Evolutionary conservation across 2,329 filamentous ascomycete species (phyloP), one percentile per base, ranked within the genome.

Genomic region (Colletotrichum coccodes): DNA sequence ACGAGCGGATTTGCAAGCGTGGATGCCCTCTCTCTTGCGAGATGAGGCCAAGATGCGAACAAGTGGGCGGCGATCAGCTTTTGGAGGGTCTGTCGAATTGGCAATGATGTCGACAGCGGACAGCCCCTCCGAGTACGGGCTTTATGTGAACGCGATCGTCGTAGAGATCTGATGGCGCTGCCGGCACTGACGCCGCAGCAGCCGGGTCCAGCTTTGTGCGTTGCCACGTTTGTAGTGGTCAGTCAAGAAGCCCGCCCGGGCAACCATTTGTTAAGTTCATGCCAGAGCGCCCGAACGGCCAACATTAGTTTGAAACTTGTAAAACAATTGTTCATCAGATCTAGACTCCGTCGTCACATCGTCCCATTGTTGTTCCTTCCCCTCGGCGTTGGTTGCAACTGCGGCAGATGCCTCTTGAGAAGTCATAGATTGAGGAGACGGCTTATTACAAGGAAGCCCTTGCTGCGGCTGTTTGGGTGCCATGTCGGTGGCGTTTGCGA

Each of bases 31-130:
- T 56, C 56, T 44, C 30, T 50, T 50, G 46, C 49, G 54, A 69
- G 30, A 69, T 69, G 54, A 66, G 49, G 23, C 56, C 61, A 54
- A 66, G 40, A 28, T 60, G 30, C 50, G 34, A 56, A 11, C 42
- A 65, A 32, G 56, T 64, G 54, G 62, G 32, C 53, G 36, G 53
- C 52, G 65, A 59, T 68, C 14, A 42, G 42, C 53, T 54, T 56
- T 50, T 14, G 30, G 40, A 65, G 32, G 32, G 42, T 16, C 36
- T 11, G 16, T 26, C 30, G 50, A 65, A 26, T 65, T 56, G 65
- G 66, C 26, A 34, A 56, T 50, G 47, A 56, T 50, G 40, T 56
- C 34, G 36, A 40, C 26, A 54, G 42, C 38, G 34, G 28, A 34
- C n/a, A 44, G 34, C 38, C 12, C 47, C 62, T 60, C 54, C 26